Evolutionary conservation across 257 asterid species (phyloP), one percentile per base, ranked within the genome.

Genomic region (Orobanche coerulescens): DNA sequence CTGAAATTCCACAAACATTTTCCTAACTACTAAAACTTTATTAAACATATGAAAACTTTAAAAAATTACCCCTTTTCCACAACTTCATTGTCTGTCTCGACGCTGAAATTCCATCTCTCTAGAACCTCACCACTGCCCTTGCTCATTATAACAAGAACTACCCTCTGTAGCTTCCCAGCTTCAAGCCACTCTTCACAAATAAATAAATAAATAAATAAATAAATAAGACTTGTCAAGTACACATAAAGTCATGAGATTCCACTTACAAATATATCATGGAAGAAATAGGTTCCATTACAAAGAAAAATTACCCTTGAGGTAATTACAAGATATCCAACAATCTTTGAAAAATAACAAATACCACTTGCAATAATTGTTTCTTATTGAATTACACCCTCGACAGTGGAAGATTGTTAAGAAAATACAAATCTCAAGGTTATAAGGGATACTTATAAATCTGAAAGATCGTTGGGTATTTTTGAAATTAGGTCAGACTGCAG

Each of bases 1-100:
- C 90, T 84, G 82, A 86, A 92, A 76, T 92, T 91, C 96, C 96
- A 92, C n/a, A n/a, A n/a, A n/a, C n/a, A n/a, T n/a, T n/a, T n/a
- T n/a, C n/a, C n/a, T n/a, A n/a, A n/a, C n/a, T n/a, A n/a, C n/a
- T n/a, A n/a, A n/a, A n/a, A n/a, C n/a, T n/a, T n/a, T n/a, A n/a
- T n/a, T n/a, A n/a, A n/a, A n/a, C 54, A 18, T 19, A 2, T 1
- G 28, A 47, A 11, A 10, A 19, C n/a, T n/a, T 19, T 47, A 22
- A 47, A 8, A 22, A 57, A 65, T 78, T 88, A 92, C 95, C 98
- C 96, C 59, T 77, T 84, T n/a, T 88, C 93, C 5, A 88, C 88
- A 30, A 92, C 96, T 66, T 88, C 98, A 0, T 67, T 61, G 28
- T 92, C 95, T 3, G 94, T 84, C 70, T 92, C 95, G 22, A 88